A percentile compares a stretch with the other conserved stretches of the same genome.
Conservation (phyloP, 768 basidiomycete genomes). For the Hemileccinum impolitum region DNA sequence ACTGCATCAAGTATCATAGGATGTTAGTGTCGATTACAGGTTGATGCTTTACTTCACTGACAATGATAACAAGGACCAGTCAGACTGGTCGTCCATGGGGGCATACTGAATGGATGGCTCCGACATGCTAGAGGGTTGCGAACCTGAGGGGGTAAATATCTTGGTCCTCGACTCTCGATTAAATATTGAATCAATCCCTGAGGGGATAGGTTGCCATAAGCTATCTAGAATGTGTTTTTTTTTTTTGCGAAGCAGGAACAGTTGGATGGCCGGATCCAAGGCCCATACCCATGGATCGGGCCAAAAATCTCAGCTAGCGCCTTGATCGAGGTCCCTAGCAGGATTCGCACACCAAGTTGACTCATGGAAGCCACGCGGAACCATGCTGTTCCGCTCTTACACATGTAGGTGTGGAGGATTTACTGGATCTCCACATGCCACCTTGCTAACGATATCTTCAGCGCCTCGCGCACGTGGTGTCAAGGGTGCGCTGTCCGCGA, state of each 20-base stretch:
- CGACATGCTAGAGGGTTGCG: conserved; percentile 7
- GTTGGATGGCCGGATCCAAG: conserved; percentile 6
- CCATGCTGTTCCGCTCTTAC: not conserved
- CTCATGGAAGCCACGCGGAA: conserved; percentile 20
- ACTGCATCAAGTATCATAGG: conserved; percentile 6
- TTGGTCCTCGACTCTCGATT: not conserved
- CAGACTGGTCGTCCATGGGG: not conserved
- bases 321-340: not conserved
- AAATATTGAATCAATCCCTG: conserved; percentile 5
- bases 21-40: conserved; percentile 5
- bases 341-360: not conserved
- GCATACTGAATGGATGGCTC: not conserved
- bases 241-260: not conserved
- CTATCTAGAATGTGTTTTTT: not conserved
- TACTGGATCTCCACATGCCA: too few relatives aligned
- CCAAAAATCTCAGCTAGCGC: not conserved
- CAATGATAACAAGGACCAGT: not conserved
- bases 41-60: conserved; percentile 9
- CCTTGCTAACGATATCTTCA: not conserved
- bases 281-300: not conserved
- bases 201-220: conserved; percentile 14
- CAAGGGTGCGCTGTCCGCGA: not conserved
- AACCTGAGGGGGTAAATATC: not conserved
- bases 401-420: too few relatives aligned
- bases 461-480: not conserved